These are phyloP conservation scores for Amniculicola lignicola DNA, from an alignment of 495 filamentous ascomycete species.

Conservation along the genomic window DNA sequence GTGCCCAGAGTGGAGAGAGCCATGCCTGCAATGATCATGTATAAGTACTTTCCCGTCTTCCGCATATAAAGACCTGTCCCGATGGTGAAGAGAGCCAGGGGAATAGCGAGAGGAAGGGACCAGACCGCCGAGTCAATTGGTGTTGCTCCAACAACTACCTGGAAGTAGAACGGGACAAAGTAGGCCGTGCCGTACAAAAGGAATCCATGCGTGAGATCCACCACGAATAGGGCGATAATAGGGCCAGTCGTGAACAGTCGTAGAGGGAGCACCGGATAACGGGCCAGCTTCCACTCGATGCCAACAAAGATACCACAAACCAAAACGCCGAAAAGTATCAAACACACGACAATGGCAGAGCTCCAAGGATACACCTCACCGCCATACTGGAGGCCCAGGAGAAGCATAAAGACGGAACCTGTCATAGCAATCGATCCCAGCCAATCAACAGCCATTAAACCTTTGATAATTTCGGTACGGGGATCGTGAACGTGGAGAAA, in stretches of 20 bases:
- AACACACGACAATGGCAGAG: slow-evolving; percentile 24
- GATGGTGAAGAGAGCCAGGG: not conserved
- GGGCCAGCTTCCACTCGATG: slow-evolving; percentile 22
- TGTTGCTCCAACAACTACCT: slow-evolving; percentile 2
- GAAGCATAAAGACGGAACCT: slow-evolving; percentile 25
- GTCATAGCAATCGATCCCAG: slow-evolving; percentile 17
- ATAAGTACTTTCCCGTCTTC: slow-evolving; percentile 9
- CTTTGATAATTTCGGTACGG: slow-evolving; percentile 9
- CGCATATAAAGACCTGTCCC: not conserved
- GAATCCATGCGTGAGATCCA: not conserved
- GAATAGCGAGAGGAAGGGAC: slow-evolving; percentile 29
- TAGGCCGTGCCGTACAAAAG: slow-evolving; percentile 1
- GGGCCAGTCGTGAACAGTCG: not conserved
- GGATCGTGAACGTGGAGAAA: slow-evolving; percentile 15
- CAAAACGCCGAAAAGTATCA: slow-evolving; percentile 22
- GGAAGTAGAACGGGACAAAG: slow-evolving; percentile 20
- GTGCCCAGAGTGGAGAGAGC: slow-evolving; percentile 3
- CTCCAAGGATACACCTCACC: slow-evolving; percentile 24
- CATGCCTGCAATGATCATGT: not conserved
- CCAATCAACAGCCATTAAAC: slow-evolving; percentile 34
- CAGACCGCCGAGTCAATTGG: slow-evolving; percentile 3
- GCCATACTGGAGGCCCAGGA: slow-evolving; percentile 31
- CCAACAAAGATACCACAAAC: slow-evolving; percentile 20
- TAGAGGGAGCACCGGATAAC: slow-evolving; percentile 17
- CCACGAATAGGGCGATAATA: slow-evolving; percentile 2